Percentiles rank a stretch among this genome's conserved stretches.
These are phyloP conservation scores for Sporodiniella umbellata DNA, from an alignment of 371 early-diverging fungal species.

Conservation along the genomic window DNA sequence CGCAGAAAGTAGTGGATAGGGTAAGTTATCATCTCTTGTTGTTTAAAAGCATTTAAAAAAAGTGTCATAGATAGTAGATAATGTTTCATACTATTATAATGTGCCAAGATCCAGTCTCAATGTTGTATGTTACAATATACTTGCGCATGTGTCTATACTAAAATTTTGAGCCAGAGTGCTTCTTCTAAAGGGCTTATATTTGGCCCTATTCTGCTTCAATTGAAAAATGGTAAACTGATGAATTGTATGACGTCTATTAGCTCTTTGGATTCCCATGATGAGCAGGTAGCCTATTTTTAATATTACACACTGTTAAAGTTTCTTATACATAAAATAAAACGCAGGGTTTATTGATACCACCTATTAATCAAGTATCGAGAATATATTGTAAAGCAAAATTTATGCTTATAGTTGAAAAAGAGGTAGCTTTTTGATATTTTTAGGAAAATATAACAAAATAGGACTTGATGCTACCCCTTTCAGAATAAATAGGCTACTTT, in stretches of 20 bases:
- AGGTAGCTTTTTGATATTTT: constrained; percentile 45
- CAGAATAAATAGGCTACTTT: constrained; percentile 36
- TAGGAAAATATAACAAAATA: constrained; percentile 5
- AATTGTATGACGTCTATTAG: constrained; percentile 21
- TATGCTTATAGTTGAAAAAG: constrained; percentile 46
- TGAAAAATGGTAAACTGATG: constrained; percentile 29
- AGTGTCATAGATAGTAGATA: constrained; percentile 47
- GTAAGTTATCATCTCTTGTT: too few species aligned
- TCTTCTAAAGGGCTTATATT: constrained; percentile 40
- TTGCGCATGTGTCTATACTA: neutral
- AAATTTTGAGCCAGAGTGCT: constrained; percentile 24
- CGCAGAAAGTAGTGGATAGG: constrained; percentile 30
- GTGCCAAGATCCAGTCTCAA: constrained; percentile 38
- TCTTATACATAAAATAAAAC: neutral
- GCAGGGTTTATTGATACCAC: constrained; percentile 38
- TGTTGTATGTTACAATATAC: constrained; percentile 35
- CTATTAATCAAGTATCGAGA: constrained; percentile 24
- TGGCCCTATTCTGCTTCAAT: constrained; percentile 32
- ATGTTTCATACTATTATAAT: constrained; percentile 31
- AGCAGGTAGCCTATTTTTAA: constrained; percentile 21
- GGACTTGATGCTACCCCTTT: neutral
- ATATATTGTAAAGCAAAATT: constrained; percentile 33
- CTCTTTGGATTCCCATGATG: constrained; percentile 14
- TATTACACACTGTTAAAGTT: neutral
- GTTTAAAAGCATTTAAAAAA: too few species aligned